Base-by-base conservation (phyloP, 164 flowering plant genomes). In the Aristolochia contorta region DNA sequence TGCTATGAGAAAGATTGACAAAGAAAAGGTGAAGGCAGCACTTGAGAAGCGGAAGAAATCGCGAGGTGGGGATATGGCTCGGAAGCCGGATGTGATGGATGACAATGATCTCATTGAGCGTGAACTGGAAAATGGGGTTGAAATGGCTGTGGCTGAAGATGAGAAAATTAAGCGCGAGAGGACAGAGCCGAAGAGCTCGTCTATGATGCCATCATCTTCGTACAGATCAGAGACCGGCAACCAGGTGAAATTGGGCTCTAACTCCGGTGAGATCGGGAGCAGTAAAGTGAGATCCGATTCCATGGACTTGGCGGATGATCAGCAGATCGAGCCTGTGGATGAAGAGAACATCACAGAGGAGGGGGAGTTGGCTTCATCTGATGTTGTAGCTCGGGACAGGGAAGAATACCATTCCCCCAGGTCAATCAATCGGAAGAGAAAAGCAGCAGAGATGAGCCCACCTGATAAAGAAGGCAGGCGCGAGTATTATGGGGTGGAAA, bases 71-170 rank as follows among this genome's bases (percentile, higher is more conserved):
- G 87, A 79, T 16, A 63, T 67, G 15, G 63, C 80, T 2, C 65
- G 71, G 30, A 85, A 78, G 69, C 76, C 49, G 20, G 93, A 87
- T 32, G 47, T 75, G 56, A 69, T 85, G 85, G 96, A 91, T 76
- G 96, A 89, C 33, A 84, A 84, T 79, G 97, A 85, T 64, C 78
- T 88, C 16, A 86, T 89, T 63, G 96, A 87, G 78, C 77, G 83
- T 63, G 93, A 84, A 69, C 76, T 92, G 60, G 98, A 92, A 69
- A 94, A 81, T 69, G 97, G 91, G 9, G 64, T 92, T 57, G 98
- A 89, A 69, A 50, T 85, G 67, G 89, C 91, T 1, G 54, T 37
- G 43, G 88, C 68, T 22, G 84, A 79, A 66, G 75, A 65, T 53
- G 93, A 86, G 70, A 86, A 78, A 72, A 68, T 46, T 23, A 85